Evolutionary conservation across 1,284 basidiomycete species (phyloP), one percentile per base, ranked within the genome.

Genomic region (Apiotrichum gracile): DNA sequence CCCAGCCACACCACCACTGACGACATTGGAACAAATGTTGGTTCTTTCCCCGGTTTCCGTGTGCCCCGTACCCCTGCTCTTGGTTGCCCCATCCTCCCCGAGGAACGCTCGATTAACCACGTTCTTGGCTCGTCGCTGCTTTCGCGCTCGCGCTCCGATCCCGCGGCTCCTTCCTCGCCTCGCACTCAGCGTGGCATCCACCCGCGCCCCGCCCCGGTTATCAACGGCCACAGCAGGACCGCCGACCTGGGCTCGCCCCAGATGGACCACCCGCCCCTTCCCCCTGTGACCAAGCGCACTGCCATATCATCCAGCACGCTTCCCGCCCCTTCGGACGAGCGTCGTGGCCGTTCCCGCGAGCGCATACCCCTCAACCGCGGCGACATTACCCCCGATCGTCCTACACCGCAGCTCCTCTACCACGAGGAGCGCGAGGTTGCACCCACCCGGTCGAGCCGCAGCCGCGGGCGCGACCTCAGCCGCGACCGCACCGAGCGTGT

Each of bases 111-210:
- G 22, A 44, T 52, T 42, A 51, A 49, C 25, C 48, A 53, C 43
- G 53, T 51, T 27, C 51, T 58, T 40, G 49, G 61, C 26, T 56
- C 51, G 4, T 67, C 66, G 5, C 55, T 65, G 8, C 63, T 73
- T 1, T 68, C 68, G 16, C 64, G 69, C 19, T 68, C 69, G 9
- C 67, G 71, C 22, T 72, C 70, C 12, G 71, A 73, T 55, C 70
- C 71, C 31, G 60, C 63, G 26, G 61, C 50, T 17, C 60, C 61
- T 7, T 46, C 48, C 10, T 54, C 52, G 13, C 56, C 56, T 4
- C 56, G 56, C n/a, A 43, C 57, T 5, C 58, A 60, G 16, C 54
- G 57, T 16, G 47, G 54, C n/a, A 45, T 51, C 25, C 49, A 54
- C 43, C 45, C 52, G 19, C 56, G 59, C 29, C 55, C 50, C 12